A percentile compares a stretch with the other conserved stretches of the same genome.
These are phyloP conservation scores for Fusarium cyanostomum DNA, from an alignment of 2,329 filamentous ascomycete genomes.

Conservation along the genomic window DNA sequence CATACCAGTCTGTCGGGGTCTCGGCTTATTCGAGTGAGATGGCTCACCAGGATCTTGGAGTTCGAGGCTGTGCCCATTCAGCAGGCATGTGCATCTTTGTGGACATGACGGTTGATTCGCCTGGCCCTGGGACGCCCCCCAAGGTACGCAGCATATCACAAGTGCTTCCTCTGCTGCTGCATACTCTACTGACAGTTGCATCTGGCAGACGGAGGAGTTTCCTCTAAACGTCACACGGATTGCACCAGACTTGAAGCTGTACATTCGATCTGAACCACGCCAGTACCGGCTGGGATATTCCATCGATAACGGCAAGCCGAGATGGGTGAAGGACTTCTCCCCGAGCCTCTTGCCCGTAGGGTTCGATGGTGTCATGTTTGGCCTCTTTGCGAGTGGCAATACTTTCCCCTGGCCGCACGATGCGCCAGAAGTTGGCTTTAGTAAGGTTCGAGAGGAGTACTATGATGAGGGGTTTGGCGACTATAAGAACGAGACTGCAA, in stretches of 20 bases:
- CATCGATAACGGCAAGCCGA: not conserved
- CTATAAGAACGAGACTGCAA: not conserved
- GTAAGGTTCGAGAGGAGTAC: slow-evolving; percentile 32
- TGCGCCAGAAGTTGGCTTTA: slow-evolving; percentile 34
- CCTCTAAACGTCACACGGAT: slow-evolving; percentile 12
- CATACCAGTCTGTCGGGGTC: slow-evolving; percentile 39
- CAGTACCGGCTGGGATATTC: slow-evolving; percentile 39
- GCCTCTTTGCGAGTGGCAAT: slow-evolving; percentile 36
- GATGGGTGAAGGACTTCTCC: slow-evolving; percentile 31
- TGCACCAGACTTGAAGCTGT: slow-evolving; percentile 16
- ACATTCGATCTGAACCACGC: slow-evolving; percentile 36
- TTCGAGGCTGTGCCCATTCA: slow-evolving; percentile 38
- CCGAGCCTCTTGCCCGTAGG: slow-evolving; percentile 19
- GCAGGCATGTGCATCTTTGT: slow-evolving; percentile 35
- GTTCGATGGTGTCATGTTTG: slow-evolving; percentile 39
- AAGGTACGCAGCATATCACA: not conserved
- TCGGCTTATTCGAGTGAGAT: slow-evolving; percentile 42
- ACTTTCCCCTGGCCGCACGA: slow-evolving; percentile 36
- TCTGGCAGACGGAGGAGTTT: slow-evolving; percentile 8
- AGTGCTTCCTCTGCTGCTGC: not conserved
- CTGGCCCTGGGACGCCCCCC: slow-evolving; percentile 19
- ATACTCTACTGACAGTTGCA: not conserved
- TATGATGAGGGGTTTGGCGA: slow-evolving; percentile 31
- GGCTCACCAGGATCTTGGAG: slow-evolving; percentile 42
- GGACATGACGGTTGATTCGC: slow-evolving; percentile 8